Evolutionary conservation across 2,329 filamentous ascomycete genomes (phyloP).

Genomic region (Alternaria brassicicola): DNA sequence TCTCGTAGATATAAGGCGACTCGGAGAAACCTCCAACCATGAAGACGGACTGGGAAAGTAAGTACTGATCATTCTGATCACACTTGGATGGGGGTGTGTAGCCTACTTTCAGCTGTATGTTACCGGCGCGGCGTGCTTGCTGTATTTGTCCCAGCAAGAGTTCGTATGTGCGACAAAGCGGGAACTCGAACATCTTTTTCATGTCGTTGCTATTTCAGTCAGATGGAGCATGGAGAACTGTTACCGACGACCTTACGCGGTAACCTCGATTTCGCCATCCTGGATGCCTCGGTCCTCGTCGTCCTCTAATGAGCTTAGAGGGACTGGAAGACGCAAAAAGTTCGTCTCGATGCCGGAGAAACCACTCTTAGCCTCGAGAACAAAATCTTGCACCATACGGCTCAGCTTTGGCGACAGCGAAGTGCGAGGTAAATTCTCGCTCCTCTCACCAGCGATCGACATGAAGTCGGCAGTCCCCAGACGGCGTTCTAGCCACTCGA

Average conservation of each 20-base stretch:
- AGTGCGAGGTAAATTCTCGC: conserved; percentile 19
- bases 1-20: conserved; percentile 26
- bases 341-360: conserved; percentile 29
- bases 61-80: conserved; percentile 5
- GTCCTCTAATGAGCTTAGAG: conserved; percentile 24
- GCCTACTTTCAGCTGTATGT: conserved; percentile 7
- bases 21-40: conserved; percentile 40
- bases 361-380: conserved; percentile 22
- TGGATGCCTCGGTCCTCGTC: conserved; percentile 26
- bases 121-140: not conserved
- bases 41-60: conserved; percentile 22
- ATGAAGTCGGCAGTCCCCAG: conserved; percentile 29
- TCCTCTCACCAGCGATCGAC: conserved; percentile 20
- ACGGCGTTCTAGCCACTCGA: conserved; percentile 29
- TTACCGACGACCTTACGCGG: conserved; percentile 15
- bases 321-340: conserved; percentile 21
- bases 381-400: conserved; percentile 32
- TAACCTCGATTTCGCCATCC: conserved; percentile 33
- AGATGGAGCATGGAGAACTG: not conserved
- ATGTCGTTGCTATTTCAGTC: conserved; percentile 23
- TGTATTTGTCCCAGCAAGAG: conserved; percentile 21
- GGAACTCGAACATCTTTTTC: conserved; percentile 24
- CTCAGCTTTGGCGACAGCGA: conserved; percentile 15
- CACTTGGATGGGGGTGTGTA: too few relatives aligned
- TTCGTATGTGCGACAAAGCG: conserved; percentile 15